Conservation (phyloP, 1,284 basidiomycete species). For the Phylloporus sp. region DNA sequence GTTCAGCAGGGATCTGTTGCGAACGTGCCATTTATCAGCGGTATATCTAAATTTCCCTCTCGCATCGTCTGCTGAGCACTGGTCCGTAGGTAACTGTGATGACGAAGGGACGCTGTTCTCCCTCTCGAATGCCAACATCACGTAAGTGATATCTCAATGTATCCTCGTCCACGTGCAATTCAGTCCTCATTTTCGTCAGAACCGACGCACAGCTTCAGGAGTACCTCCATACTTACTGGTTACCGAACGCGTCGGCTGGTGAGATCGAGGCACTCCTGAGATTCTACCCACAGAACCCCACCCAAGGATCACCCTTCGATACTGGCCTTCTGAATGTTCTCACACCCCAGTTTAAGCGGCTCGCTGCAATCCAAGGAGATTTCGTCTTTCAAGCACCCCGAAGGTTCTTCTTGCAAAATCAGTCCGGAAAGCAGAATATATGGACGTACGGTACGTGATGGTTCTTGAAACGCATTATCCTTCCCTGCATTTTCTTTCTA, state of each 20-base stretch:
- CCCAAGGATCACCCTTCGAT: slow-evolving; percentile 54
- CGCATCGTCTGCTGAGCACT: slow-evolving; percentile 34
- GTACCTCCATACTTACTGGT: slow-evolving; percentile 41
- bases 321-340: slow-evolving; percentile 50
- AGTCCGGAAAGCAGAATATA: slow-evolving; percentile 45
- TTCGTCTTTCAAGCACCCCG: slow-evolving; percentile 56
- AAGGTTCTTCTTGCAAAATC: slow-evolving; percentile 50
- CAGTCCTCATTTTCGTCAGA: slow-evolving; percentile 22
- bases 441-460: slow-evolving; percentile 51
- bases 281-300: slow-evolving; percentile 48
- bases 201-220: slow-evolving; percentile 41
- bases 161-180: not conserved
- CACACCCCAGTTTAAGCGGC: slow-evolving; percentile 55
- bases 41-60: slow-evolving; percentile 32
- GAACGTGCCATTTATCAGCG: slow-evolving; percentile 49
- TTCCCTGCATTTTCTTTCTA: not conserved
- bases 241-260: slow-evolving; percentile 33
- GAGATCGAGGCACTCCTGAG: slow-evolving; percentile 39
- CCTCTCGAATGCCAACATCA: slow-evolving; percentile 17
- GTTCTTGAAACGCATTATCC: not conserved
- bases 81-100: slow-evolving; percentile 45
- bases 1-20: slow-evolving; percentile 46
- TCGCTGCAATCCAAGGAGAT: slow-evolving; percentile 57
- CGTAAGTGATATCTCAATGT: not conserved
- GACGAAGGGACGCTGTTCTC: slow-evolving; percentile 59